Percentiles rank a stretch among this genome's conserved stretches.
Evolutionary conservation across 2,329 filamentous ascomycete species (phyloP).

Genomic region (Plenodomus lindquistii): DNA sequence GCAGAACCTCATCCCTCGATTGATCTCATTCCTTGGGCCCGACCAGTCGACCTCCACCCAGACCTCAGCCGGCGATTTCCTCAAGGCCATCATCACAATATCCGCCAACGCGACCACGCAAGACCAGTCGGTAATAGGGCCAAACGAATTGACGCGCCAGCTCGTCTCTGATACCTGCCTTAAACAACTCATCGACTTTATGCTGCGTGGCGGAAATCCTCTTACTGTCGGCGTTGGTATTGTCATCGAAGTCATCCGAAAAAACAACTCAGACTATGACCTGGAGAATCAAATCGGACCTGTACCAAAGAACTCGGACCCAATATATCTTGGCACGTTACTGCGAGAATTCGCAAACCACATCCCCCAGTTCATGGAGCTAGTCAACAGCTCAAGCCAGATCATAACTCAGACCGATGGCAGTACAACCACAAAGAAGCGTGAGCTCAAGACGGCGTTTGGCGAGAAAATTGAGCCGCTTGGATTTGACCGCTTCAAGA

Average conservation of each 20-base stretch:
- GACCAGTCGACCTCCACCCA: constrained; percentile 88
- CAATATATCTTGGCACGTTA: constrained; percentile 91
- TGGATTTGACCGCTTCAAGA: constrained; percentile 98
- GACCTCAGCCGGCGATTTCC: constrained; percentile 93
- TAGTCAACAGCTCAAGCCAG: constrained; percentile 76
- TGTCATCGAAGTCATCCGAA: constrained; percentile 96
- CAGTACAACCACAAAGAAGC: constrained; percentile 67
- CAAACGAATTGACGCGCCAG: constrained; percentile 93
- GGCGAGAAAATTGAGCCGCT: constrained; percentile 89
- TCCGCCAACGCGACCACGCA: constrained; percentile 98
- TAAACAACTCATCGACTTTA: constrained; percentile 81
- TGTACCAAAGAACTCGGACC: constrained; percentile 82
- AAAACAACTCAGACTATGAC: constrained; percentile 99
- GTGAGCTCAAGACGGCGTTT: constrained; percentile 82
- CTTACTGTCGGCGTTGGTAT: constrained; percentile 96
- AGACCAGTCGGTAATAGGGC: constrained; percentile 97
- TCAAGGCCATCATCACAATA: constrained; percentile 98
- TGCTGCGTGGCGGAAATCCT: constrained; percentile 91
- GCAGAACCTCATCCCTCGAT: constrained; percentile 81
- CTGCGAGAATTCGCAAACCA: constrained; percentile 86
- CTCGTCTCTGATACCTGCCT: constrained; percentile 86
- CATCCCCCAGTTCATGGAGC: constrained; percentile 89
- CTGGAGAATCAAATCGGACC: constrained; percentile 84
- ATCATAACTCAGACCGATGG: constrained; percentile 60
- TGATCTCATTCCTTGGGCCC: constrained; percentile 84